Evolutionary conservation across 768 basidiomycete genomes (phyloP), one percentile per base, ranked within the genome.

Genomic region (Leccinum rimulosum): DNA sequence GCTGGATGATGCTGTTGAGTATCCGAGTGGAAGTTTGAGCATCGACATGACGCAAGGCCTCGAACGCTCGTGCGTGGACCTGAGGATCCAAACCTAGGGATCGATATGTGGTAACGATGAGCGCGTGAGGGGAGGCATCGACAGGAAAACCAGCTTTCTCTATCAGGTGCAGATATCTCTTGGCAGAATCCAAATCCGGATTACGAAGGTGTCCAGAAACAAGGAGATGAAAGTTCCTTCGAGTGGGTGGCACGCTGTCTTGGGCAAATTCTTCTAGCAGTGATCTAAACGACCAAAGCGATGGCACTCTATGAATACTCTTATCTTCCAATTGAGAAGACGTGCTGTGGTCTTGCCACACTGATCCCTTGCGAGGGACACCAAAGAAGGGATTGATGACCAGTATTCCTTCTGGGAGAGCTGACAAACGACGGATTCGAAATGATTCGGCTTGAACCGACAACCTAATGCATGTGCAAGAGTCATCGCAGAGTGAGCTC

Each of bases 121-220:
- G 69, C 36, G 83, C 81, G 62, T 88, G 83, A 1, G 89, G 90
- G 8, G 79, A 76, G 6, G 79, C 70, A 63, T 87, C 80, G 61
- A 82, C 70, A 12, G 77, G 76, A 64, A 82, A 77, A 1, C 85
- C 86, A 10, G 82, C 77, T 27, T 75, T 66, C 61, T 77, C 72
- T 91, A 93, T 93, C 25, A 61, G 60, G 10, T 71, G 73, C 22
- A 92, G 72, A 62, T 72, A 78, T 30, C 71, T 68, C 70, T 80
- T 82, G 51, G 87, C 87, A 43, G 78, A 77, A 57, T 70, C 64
- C 49, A 92, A 70, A 68, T 91, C 80, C 70, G 79, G 76, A 68
- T 92, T 91, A 66, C 82, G 86, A 57, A 93, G 75, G 69, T 86
- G 81, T 33, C 84, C 87, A 11, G 83, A 79, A 12, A 92, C 73